phyloP scores from a whole-genome alignment of 106 monocot genomes.

The Allium cepa region DNA sequence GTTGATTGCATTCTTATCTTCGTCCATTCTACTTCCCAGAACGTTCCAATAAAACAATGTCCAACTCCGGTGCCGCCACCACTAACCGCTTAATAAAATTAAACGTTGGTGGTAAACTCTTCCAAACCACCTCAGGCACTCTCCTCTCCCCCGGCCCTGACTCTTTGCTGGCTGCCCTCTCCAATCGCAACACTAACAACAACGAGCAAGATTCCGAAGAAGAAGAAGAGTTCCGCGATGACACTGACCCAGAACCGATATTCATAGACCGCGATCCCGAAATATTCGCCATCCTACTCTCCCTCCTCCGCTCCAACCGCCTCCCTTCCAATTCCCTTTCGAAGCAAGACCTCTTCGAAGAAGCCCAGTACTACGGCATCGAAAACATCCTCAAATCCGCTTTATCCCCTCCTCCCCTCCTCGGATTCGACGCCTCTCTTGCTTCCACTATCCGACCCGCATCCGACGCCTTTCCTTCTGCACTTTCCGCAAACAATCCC shows the following conservation, averaged over 20 bases:
- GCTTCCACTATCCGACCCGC: conserved; percentile 45
- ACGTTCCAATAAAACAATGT: no score
- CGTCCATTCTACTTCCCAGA: not conserved
- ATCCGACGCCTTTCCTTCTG: conserved; percentile 39
- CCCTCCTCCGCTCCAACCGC: conserved; percentile 58
- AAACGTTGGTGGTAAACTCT: conserved; percentile 80
- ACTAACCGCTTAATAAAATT: conserved; percentile 27
- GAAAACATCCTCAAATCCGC: conserved; percentile 48
- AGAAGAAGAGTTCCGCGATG: not conserved
- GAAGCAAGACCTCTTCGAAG: conserved; percentile 49
- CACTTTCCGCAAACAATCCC: conserved; percentile 29
- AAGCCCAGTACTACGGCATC: conserved; percentile 78
- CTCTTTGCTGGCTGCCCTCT: conserved; percentile 53
- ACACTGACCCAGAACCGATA: conserved; percentile 10
- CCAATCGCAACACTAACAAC: conserved; percentile 1
- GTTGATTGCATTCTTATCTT: no score
- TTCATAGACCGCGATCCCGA: conserved; percentile 88
- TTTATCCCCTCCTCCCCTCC: conserved; percentile 61
- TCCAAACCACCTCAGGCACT: conserved; percentile 61
- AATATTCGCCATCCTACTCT: conserved; percentile 66
- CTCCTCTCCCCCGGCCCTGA: conserved; percentile 46
- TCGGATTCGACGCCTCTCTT: conserved; percentile 60
- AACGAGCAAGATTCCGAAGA: not conserved
- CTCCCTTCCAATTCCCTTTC: conserved; percentile 57
- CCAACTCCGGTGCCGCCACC: not conserved